phyloP scores from a whole-genome alignment of 768 basidiomycete species.

The Amanita subjunquillea region DNA sequence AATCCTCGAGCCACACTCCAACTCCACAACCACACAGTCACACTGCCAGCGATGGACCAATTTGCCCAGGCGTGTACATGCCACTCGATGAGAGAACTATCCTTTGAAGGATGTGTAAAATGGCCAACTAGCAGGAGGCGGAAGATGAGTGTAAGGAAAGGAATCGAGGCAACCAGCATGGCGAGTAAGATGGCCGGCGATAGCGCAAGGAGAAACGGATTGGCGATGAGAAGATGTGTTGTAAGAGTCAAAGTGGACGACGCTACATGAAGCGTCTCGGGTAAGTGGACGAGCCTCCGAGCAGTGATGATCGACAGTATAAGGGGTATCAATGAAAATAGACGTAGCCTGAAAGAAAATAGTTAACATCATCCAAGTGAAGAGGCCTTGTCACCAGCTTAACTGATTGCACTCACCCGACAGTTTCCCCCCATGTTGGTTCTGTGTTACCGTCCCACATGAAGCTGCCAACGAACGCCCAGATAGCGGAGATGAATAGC shows the following conservation, averaged over 20 bases:
- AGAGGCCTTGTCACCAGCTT: not conserved
- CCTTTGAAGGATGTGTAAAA: slow-evolving; percentile 13
- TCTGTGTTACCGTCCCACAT: slow-evolving; percentile 40
- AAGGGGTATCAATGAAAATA: slow-evolving; percentile 73
- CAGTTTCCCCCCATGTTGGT: slow-evolving; percentile 75
- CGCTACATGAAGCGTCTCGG: slow-evolving; percentile 56
- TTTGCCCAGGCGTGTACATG: slow-evolving; percentile 29
- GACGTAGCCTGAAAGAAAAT: slow-evolving; percentile 39
- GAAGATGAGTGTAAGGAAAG: slow-evolving; percentile 71
- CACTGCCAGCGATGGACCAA: slow-evolving; percentile 40
- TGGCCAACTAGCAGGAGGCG: slow-evolving; percentile 68
- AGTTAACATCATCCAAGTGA: not conserved
- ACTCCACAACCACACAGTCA: slow-evolving; percentile 59
- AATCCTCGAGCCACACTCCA: slow-evolving; percentile 76
- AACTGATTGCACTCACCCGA: slow-evolving; percentile 44
- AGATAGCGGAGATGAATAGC: slow-evolving; percentile 63
- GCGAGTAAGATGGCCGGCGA: slow-evolving; percentile 65
- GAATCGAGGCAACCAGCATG: slow-evolving; percentile 61
- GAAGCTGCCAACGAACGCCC: slow-evolving; percentile 79
- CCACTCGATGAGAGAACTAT: slow-evolving; percentile 25
- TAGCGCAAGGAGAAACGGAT: slow-evolving; percentile 67
- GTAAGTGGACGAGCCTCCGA: slow-evolving; percentile 62
- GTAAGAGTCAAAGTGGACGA: slow-evolving; percentile 50
- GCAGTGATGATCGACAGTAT: slow-evolving; percentile 60
- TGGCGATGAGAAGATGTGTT: slow-evolving; percentile 56